Conservation (phyloP, 1,139 yeast species). For the Taiozyma sp. region DNA sequence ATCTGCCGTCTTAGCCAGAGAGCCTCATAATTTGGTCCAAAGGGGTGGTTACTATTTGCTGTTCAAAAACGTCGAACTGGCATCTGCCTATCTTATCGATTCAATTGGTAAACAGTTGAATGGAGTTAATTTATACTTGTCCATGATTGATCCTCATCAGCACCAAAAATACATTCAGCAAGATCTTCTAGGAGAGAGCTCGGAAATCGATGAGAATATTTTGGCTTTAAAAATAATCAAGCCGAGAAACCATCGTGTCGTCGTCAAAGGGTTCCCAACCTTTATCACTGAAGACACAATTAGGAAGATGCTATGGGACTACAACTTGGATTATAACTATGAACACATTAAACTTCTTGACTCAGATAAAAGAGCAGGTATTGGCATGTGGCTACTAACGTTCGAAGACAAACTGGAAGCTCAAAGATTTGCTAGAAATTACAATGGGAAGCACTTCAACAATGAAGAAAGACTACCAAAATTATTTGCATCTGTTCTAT, state of each 20-base stretch:
- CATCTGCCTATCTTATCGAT: conserved; percentile 47
- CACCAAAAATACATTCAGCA: conserved; percentile 23
- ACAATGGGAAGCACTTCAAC: conserved; percentile 44
- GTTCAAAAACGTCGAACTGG: conserved; percentile 43
- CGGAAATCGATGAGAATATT: conserved; percentile 1
- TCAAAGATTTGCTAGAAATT: conserved; percentile 46
- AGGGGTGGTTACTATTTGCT: conserved; percentile 48
- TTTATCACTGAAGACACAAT: conserved; percentile 25
- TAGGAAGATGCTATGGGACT: conserved; percentile 37
- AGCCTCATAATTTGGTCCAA: conserved; percentile 39
- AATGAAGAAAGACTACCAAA: conserved; percentile 29
- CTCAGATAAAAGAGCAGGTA: conserved; percentile 25
- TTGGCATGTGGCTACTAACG: conserved; percentile 39
- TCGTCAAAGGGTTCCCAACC: conserved; percentile 36
- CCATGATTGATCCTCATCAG: conserved; percentile 34
- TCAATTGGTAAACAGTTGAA: conserved; percentile 44
- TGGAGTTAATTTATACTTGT: conserved; percentile 43
- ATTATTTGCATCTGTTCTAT: conserved; percentile 34
- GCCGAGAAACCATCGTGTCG: conserved; percentile 24
- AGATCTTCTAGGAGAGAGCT: conserved; percentile 21
- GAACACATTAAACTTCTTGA: conserved; percentile 29
- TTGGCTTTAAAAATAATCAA: neutral
- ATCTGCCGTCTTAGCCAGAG: conserved; percentile 42
- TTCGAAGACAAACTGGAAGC: conserved; percentile 52
- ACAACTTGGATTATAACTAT: conserved; percentile 31